These are phyloP conservation scores for Solanum bukasovii DNA, from an alignment of 257 asterid genomes.

Conservation along the genomic window DNA sequence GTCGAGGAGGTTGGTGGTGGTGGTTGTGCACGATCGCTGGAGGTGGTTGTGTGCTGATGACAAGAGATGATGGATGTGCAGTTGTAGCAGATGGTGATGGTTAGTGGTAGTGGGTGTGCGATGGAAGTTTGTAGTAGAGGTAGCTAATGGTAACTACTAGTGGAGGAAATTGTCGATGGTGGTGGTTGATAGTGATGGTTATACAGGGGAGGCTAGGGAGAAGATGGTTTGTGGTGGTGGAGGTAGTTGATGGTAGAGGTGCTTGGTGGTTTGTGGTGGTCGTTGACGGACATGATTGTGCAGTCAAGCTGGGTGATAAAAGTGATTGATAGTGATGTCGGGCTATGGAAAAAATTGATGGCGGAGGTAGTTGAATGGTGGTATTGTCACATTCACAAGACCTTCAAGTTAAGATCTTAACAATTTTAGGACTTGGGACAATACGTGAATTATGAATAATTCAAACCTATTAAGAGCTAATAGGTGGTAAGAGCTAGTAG, in stretches of 20 bases:
- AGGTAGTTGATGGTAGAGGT: not conserved
- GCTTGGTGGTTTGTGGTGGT: not conserved
- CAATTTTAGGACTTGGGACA: not conserved
- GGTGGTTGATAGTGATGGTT: not conserved
- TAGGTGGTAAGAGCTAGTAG: not conserved
- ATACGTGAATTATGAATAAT: not conserved
- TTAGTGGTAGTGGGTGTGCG: not conserved
- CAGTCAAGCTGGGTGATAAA: not conserved
- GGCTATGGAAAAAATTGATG: not conserved
- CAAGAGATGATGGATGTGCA: not conserved
- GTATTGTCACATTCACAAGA: not conserved
- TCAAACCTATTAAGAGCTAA: not conserved
- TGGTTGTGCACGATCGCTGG: not conserved
- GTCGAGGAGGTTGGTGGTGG: not conserved
- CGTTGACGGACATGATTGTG: not conserved
- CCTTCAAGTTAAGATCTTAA: not conserved
- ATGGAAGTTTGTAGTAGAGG: not conserved
- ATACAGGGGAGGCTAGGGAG: not conserved
- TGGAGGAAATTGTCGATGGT: not conserved
- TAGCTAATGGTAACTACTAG: not conserved
- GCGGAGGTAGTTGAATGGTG: not conserved
- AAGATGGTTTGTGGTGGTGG: not conserved
- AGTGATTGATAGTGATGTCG: not conserved
- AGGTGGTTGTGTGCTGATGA: not conserved
- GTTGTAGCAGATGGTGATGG: not conserved